Percentiles rank a stretch among this genome's conserved stretches.
phyloP scores from a whole-genome alignment of 345 rosid species.

The Citrus reticulata region DNA sequence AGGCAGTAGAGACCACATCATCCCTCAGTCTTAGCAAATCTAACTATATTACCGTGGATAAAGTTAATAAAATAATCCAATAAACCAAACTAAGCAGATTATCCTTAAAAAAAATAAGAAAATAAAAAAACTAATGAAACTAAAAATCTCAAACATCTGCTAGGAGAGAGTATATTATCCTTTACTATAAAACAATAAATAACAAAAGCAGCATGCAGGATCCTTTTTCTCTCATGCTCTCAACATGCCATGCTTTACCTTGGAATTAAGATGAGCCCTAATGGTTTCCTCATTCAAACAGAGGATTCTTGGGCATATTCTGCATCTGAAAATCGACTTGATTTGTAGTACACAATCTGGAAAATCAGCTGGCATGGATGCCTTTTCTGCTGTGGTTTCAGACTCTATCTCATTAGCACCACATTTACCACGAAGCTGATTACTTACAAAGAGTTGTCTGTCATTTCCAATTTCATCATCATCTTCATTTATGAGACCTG shows the following conservation, averaged over 20 bases:
- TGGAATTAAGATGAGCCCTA: slow-evolving; percentile 73
- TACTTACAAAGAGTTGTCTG: slow-evolving; percentile 15
- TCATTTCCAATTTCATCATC: slow-evolving; percentile 38
- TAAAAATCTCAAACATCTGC: too few species aligned
- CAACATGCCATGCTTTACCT: slow-evolving; percentile 37
- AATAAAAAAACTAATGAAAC: too few species aligned
- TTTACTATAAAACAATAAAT: neutral
- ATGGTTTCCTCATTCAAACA: slow-evolving; percentile 70
- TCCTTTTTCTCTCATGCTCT: neutral
- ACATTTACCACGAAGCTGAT: slow-evolving; percentile 14
- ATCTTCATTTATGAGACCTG: slow-evolving; percentile 41
- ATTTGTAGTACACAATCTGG: slow-evolving; percentile 55
- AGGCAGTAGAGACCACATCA: too few species aligned
- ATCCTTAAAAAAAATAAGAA: too few species aligned
- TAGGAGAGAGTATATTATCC: neutral
- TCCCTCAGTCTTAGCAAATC: neutral
- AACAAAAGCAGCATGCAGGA: neutral
- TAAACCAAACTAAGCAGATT: too few species aligned
- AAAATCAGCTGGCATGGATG: slow-evolving; percentile 38
- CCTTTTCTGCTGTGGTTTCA: slow-evolving; percentile 15
- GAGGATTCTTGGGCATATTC: slow-evolving; percentile 65
- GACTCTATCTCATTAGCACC: slow-evolving; percentile 15
- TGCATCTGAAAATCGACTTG: slow-evolving; percentile 81
- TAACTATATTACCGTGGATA: neutral
- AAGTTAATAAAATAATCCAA: too few species aligned